Evolutionary conservation across 2,329 filamentous ascomycete species (phyloP), one percentile per base, ranked within the genome.

Genomic region (Stachybotrys echinatus): DNA sequence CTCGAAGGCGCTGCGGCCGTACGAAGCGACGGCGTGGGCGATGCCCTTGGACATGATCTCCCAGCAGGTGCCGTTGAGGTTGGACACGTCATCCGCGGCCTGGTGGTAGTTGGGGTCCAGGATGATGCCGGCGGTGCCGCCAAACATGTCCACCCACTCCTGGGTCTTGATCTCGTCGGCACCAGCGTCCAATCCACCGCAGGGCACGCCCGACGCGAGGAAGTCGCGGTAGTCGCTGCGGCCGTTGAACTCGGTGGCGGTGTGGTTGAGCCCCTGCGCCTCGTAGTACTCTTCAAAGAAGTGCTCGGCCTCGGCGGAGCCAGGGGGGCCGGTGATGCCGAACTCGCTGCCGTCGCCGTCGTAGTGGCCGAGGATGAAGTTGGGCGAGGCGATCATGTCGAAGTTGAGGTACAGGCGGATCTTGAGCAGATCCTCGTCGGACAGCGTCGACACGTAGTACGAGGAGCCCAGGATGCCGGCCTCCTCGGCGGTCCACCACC

Each of bases 401-500:
- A 52, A 52, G 48, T 52, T 52, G 57, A 58, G 21, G 58, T 50
- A 48, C 52, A 54, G 63, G 6, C 75, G 71, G 55, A 85, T 77
- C 63, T 81, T 81, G 42, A 71, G 68, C 21, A 75, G 71, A 52
- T 83, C 80, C 2, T 65, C 62, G 2, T 68, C 61, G n/a, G 69
- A 60, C 7, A 80, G 70, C 27, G 72, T 65, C 20, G 70, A 65
- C 45, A 82, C 75, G 61, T 84, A 85, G 68, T 77, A 75, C 23
- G 74, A 70, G 6, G 77, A 79, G 37, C 84, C 84, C 12, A 87
- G 70, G 17, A 86, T 73, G 21, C 83, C 83, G 48, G 79, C 80
- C 58, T 84, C 81, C 63, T 85, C 81, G 3, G 75, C 82, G 2
- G 79, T 77, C 81, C 82, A 87, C 73, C 79, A 87, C 49, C 69